Evolutionary conservation across 2,329 filamentous ascomycete genomes (phyloP).

Genomic region (Leptographium radiaticola): DNA sequence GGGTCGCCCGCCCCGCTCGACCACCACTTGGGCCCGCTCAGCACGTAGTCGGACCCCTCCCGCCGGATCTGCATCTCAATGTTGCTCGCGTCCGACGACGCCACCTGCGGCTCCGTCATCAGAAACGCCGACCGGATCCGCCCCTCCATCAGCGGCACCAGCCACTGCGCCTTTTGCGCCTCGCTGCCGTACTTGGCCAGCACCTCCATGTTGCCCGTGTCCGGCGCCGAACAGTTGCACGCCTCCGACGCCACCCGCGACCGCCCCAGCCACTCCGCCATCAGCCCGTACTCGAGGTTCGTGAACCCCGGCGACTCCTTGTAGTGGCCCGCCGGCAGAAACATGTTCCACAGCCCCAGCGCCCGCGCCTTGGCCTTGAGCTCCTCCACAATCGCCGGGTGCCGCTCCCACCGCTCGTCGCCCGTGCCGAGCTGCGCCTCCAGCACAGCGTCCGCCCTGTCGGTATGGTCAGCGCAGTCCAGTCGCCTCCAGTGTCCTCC

Average conservation of each 20-base stretch:
- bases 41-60: conserved; percentile 77
- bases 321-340: conserved; percentile 89
- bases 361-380: conserved; percentile 73
- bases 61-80: conserved; percentile 71
- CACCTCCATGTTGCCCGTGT: conserved; percentile 95
- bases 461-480: not conserved
- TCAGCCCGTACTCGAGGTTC: conserved; percentile 93
- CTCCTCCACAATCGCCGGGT: conserved; percentile 74
- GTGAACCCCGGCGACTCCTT: conserved; percentile 87
- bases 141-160: conserved; percentile 68
- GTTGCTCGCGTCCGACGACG: conserved; percentile 85
- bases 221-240: conserved; percentile 79
- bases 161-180: conserved; percentile 72
- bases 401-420: conserved; percentile 62
- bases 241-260: conserved; percentile 73
- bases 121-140: conserved; percentile 81
- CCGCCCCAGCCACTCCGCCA: conserved; percentile 92
- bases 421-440: conserved; percentile 68
- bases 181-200: conserved; percentile 83
- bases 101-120: conserved; percentile 86
- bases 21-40: conserved; percentile 99
- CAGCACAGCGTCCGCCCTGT: conserved; percentile 64
- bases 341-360: conserved; percentile 96
- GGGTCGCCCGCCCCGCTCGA: conserved; percentile 89
- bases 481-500: no score